Base-by-base conservation (phyloP, 2,329 filamentous ascomycete genomes). In the Exophiala oligosperma region DNA sequence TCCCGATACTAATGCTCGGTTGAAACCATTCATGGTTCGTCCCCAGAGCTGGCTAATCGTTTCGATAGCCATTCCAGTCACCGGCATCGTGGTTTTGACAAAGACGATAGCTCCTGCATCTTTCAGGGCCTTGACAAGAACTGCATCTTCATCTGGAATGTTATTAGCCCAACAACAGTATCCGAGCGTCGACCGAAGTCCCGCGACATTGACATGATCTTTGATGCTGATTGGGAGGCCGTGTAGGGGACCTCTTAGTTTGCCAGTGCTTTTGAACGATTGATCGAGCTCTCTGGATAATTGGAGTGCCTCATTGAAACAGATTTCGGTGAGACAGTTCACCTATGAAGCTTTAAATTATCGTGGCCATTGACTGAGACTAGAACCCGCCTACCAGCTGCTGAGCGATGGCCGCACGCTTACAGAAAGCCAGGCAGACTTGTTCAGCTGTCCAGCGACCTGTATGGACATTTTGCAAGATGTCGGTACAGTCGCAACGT, bases 191-290 rank as follows among this genome's bases (percentile, higher is more conserved):
- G 44, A 48, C 21, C 23, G 21, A 17, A 66, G 49, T 35, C 81
- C 82, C 7, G 73, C 69, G 40, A 87, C 73, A 21, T 85, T 80
- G 70, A 86, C 87, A 8, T 83, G 82, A 51, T 87, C 84, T 67
- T 87, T 87, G 11, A 84, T 64, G 9, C 75, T 79, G 54, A 85
- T 74, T 0, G 81, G 81, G 4, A 84, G 68, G 0, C 81, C 82
- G 67, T 82, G 82, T 9, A 80, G 64, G 24, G 78, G 74, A 2
- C 81, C 80, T 65, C 80, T 74, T 12, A 76, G 64, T 63, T 75
- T 74, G 3, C 74, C 74, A 0, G 69, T 72, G 24, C 63, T 52
- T 43, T 67, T 61, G 38, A 63, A 72, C 32, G 70, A 63, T 5
- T 61, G 54, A 59, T 74, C 72, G 3, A 73, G 61, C 47, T 72